Evolutionary conservation across 75 land plant genomes (phyloP).

Genomic region (Isoetes taiwanensis): DNA sequence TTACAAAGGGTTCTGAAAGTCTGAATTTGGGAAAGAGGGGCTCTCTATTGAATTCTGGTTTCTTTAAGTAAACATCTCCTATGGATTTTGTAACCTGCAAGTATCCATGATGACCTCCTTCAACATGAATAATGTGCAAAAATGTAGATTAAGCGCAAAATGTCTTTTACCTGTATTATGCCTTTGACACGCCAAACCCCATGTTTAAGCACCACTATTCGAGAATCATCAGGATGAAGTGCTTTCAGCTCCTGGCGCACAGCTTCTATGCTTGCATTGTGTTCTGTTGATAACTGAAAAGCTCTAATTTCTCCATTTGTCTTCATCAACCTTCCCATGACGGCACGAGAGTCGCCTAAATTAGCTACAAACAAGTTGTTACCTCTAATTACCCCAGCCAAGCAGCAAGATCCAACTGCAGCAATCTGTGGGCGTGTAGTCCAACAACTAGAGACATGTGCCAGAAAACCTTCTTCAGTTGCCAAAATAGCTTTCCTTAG

Average conservation of each 20-base stretch:
- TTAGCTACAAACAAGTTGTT: slow-evolving; percentile 61
- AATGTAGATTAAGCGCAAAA: too few species aligned
- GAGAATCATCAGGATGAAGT: slow-evolving; percentile 70
- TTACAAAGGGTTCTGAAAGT: neutral
- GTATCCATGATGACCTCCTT: too few species aligned
- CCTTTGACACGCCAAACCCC: slow-evolving; percentile 94
- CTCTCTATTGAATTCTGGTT: slow-evolving; percentile 1
- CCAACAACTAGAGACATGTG: slow-evolving; percentile 31
- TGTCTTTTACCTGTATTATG: slow-evolving; percentile 66
- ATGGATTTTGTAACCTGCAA: slow-evolving; percentile 1
- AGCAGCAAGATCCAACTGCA: slow-evolving; percentile 75
- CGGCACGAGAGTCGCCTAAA: slow-evolving; percentile 87
- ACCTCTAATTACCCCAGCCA: slow-evolving; percentile 70
- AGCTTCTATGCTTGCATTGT: slow-evolving; percentile 64
- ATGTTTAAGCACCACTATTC: slow-evolving; percentile 62
- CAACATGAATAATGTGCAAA: too few species aligned
- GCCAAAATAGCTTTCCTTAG: slow-evolving; percentile 46
- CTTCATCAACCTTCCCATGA: slow-evolving; percentile 45
- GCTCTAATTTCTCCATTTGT: slow-evolving; percentile 41
- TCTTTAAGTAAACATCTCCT: slow-evolving; percentile 1
- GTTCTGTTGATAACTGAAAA: slow-evolving; percentile 56
- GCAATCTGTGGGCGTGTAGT: slow-evolving; percentile 41
- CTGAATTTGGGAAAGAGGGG: neutral
- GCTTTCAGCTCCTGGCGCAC: slow-evolving; percentile 62
- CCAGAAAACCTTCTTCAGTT: slow-evolving; percentile 61